Base-by-base conservation (phyloP, 2,329 filamentous ascomycete species). In the Aureobasidium sp. region DNA sequence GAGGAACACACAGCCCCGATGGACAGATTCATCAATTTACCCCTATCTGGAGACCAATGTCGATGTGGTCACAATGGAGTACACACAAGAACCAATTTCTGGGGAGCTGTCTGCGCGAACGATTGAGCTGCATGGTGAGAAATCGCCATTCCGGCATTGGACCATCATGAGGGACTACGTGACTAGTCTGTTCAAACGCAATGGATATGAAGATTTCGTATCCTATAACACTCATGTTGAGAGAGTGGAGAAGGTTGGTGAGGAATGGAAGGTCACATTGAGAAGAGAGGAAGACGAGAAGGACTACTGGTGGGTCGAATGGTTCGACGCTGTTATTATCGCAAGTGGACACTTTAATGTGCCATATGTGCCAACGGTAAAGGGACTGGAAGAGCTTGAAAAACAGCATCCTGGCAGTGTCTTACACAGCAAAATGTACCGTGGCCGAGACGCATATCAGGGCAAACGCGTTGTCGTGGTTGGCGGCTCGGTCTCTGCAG, bases 31-130 rank as follows among this genome's bases (percentile, higher is more conserved):
- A 0, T 86, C 86, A 0, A 81, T 91, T 23, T 91, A 91, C 69
- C 86, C 87, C 0, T 84, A 86, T 25, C 77, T 91, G n/a, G 87
- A 91, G 72, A 91, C 88, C 3, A 92, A 92, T 68, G 85, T 92
- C 50, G 84, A 87, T 68, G 79, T 80, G 8, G 71, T 83, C 2
- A 80, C 87, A 0, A 92, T 92, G 90, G 80, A 84, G 20, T 92
- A 87, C 73, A 85, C 82, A 0, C 81, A 87, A 67, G 87, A 90
- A 63, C 78, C 81, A 0, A 87, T 90, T 18, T 83, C 87, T 0
- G 72, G 74, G 0, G 74, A 80, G 50, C 74, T 78, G 33, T 81
- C 80, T 18, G 70, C 81, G 50, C 74, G 75, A 65, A 82, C 80
- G 23, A 77, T 85, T 60, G 68, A 77, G 29, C 72, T 83, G 31